Evolutionary conservation across 306 rosid genomes (phyloP), one percentile per base, ranked within the genome.

Genomic region (Begonia loranthoides): DNA sequence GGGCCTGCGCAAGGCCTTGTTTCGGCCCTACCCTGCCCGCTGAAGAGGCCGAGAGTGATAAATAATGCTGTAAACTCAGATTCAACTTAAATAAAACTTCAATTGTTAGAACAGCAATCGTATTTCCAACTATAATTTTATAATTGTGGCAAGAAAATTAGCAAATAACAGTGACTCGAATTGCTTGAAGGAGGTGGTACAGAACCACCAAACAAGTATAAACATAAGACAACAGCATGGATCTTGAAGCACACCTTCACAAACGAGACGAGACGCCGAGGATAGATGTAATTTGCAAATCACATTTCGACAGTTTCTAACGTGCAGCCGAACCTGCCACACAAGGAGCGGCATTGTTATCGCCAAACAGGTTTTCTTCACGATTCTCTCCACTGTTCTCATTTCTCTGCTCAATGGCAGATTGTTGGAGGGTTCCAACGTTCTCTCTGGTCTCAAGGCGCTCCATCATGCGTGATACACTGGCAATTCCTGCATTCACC

Each of bases 391-490:
- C 7, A 43, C 15, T 43, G 15, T 43, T 43, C 47, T 43, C 47
- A 9, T 43, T 43, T 11, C 47, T 43, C 47, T 10, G 15, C 15
- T 10, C 47, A 12, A 6, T 43, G 15, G 15, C 47, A 6, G 47
- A 43, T 10, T 43, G 13, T 10, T 43, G 47, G 15, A 13, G 1
- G 57, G 38, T 60, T 71, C 77, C 66, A 58, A 62, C 53, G 52
- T 41, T 56, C 45, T 90, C 99, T 70, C 76, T 70, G 12, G 95
- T 90, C 60, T 90, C 97, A 54, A 90, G 71, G 56, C 64, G 83
- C 70, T 85, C 94, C 95, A 90, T 86, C 94, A 80, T 78, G 60
- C 74, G 80, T 1, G 99, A 85, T 48, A 86, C 86, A 51, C 85
- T 85, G 58, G 87, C 94, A 59, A 85, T 72, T 45, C 94, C 88